Conservation (phyloP, 2,329 filamentous ascomycete genomes). For the Penicillium digitatum region DNA sequence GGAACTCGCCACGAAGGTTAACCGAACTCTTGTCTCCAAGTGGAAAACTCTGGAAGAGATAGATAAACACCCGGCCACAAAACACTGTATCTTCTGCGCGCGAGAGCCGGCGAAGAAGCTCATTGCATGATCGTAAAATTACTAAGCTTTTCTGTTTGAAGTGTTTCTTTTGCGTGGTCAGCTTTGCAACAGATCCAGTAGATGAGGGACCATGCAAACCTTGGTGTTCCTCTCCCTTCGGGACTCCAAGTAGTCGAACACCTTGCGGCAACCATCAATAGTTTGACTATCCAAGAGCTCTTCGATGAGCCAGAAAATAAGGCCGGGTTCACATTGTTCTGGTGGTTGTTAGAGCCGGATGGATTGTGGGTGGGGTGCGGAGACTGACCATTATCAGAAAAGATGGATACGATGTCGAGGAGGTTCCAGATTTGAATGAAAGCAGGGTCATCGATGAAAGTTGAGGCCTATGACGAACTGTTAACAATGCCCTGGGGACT, state of each 20-base stretch:
- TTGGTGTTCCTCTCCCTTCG: conserved; percentile 82
- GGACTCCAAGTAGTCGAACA: conserved; percentile 95
- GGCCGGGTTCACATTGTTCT: conserved; percentile 66
- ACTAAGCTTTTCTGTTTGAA: conserved; percentile 81
- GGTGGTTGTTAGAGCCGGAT: conserved; percentile 20
- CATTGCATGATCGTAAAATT: conserved; percentile 91
- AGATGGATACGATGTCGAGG: conserved; percentile 82
- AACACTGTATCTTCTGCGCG: conserved; percentile 95
- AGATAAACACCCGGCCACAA: conserved; percentile 95
- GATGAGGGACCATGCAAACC: conserved; percentile 41
- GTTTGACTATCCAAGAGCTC: conserved; percentile 95
- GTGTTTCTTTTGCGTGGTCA: conserved; percentile 49
- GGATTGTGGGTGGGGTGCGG: neutral
- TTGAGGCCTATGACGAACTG: conserved; percentile 57
- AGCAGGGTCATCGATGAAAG: conserved; percentile 68
- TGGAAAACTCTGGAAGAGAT: conserved; percentile 96
- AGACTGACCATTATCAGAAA: conserved; percentile 73
- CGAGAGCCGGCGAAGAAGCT: conserved; percentile 87
- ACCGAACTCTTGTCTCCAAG: conserved; percentile 96
- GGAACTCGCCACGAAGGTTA: conserved; percentile 92
- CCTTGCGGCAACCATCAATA: conserved; percentile 80
- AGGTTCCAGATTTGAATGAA: conserved; percentile 91
- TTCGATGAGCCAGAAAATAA: conserved; percentile 87
- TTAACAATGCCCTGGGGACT: conserved; percentile 12
- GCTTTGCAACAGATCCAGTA: conserved; percentile 10